Percentiles rank a stretch among this genome's conserved stretches.
phyloP scores from a whole-genome alignment of 306 rosid species.

The Vigna nakashimae region DNA sequence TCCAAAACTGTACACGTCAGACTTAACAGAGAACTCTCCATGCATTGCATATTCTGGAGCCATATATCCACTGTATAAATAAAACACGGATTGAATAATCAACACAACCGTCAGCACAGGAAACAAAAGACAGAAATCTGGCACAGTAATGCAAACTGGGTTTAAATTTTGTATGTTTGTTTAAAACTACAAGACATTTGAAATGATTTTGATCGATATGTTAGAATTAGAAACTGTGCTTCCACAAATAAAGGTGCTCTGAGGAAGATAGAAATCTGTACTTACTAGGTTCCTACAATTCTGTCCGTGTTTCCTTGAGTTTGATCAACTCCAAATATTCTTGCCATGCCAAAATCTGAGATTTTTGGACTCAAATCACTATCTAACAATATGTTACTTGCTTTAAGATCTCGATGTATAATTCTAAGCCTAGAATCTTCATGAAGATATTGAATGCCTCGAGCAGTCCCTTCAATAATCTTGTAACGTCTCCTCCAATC shows the following conservation, averaged over 20 bases:
- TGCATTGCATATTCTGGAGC: conserved; percentile 38
- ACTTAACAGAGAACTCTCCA: conserved; percentile 45
- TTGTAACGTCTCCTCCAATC: conserved; percentile 54
- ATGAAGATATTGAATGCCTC: conserved; percentile 64
- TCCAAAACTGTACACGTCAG: conserved; percentile 49
- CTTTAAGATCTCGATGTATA: conserved; percentile 68
- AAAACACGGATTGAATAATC: not conserved
- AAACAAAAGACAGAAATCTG: not conserved
- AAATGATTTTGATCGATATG: not conserved
- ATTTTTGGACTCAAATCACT: conserved; percentile 58
- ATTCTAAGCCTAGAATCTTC: conserved; percentile 62
- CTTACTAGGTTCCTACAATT: conserved; percentile 67
- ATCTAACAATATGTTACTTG: conserved; percentile 59
- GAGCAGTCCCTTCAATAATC: conserved; percentile 55
- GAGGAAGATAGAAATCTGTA: not conserved
- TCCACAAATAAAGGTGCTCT: not conserved
- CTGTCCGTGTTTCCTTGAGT: conserved; percentile 46
- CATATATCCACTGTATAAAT: conserved; percentile 42
- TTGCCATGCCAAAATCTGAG: conserved; percentile 68
- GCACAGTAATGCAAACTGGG: not conserved
- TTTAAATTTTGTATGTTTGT: not conserved
- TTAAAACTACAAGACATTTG: not conserved
- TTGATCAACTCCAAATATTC: conserved; percentile 47
- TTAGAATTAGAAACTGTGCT: conserved; percentile 11
- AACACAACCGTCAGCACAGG: not conserved